Percentiles rank a stretch among this genome's conserved stretches.
Conservation (phyloP, 1,284 basidiomycete species). For the Ganoderma lingzhi region DNA sequence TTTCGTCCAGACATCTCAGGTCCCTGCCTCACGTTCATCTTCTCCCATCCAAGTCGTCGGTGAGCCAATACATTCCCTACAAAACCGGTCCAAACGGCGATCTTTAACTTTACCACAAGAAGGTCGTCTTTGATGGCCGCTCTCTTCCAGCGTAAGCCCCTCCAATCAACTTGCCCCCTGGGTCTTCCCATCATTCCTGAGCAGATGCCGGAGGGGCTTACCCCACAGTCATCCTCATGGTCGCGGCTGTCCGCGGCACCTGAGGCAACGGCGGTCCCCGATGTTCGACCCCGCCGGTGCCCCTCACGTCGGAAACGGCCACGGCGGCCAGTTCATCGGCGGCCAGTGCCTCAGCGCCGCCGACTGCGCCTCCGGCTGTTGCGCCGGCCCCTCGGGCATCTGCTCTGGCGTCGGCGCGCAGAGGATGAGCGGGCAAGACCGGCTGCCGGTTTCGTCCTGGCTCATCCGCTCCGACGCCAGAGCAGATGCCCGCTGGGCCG, state of each 20-base stretch:
- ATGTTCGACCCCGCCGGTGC: constrained; percentile 1
- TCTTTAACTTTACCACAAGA: constrained; percentile 9
- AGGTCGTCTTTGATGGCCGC: constrained; percentile 8
- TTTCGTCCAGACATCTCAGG: not conserved
- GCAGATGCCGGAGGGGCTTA: not conserved
- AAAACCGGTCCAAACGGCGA: not conserved
- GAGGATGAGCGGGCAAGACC: constrained; percentile 2
- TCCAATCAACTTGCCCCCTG: not conserved
- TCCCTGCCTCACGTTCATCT: constrained; percentile 11
- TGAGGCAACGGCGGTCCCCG: not conserved
- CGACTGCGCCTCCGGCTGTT: constrained; percentile 9
- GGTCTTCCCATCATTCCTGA: not conserved
- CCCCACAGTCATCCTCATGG: constrained; percentile 3
- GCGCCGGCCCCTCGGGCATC: constrained; percentile 1
- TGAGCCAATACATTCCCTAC: constrained; percentile 11
- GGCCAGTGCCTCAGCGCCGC: constrained; percentile 8
- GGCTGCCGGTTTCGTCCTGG: not conserved
- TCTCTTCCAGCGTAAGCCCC: constrained; percentile 11
- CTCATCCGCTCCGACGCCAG: not conserved
- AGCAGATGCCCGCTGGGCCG: not conserved
- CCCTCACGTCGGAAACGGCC: constrained; percentile 9
- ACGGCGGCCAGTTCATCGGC: constrained; percentile 11
- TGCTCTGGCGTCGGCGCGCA: constrained; percentile 8
- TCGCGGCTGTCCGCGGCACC: constrained; percentile 1
- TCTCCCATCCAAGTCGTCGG: constrained; percentile 11